Evolutionary conservation across 2,329 filamentous ascomycete species (phyloP).

Genomic region (Anthostomella pinea): DNA sequence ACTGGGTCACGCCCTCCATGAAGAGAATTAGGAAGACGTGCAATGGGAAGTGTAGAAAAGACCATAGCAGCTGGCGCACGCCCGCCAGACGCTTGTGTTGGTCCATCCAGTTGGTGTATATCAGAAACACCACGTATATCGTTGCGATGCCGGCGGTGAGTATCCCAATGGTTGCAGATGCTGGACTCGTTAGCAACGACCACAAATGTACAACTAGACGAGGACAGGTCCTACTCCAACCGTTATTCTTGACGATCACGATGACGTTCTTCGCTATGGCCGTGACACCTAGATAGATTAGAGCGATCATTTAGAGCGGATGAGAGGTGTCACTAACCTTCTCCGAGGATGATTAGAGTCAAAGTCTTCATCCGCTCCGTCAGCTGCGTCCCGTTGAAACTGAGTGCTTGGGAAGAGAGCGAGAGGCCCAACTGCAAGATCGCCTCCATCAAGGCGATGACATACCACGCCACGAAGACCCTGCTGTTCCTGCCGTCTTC

Average conservation of each 20-base stretch:
- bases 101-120: constrained; percentile 60
- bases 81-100: constrained; percentile 53
- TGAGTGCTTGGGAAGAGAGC: constrained; percentile 52
- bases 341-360: constrained; percentile 51
- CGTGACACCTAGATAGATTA: constrained; percentile 31
- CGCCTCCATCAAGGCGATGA: constrained; percentile 54
- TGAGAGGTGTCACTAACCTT: constrained; percentile 13
- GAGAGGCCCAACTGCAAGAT: constrained; percentile 51
- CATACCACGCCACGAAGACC: constrained; percentile 47
- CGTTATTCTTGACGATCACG: constrained; percentile 40
- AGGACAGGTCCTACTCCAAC: constrained; percentile 22
- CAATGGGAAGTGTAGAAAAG: constrained; percentile 57
- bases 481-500: constrained; percentile 27
- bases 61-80: constrained; percentile 57
- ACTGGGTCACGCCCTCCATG: constrained; percentile 58
- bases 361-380: constrained; percentile 62
- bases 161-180: constrained; percentile 36
- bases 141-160: constrained; percentile 36
- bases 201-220: too few species aligned
- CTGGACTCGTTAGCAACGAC: too few species aligned
- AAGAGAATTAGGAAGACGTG: constrained; percentile 60
- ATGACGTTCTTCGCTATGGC: constrained; percentile 50
- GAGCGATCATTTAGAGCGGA: not conserved
- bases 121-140: constrained; percentile 42
- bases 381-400: constrained; percentile 60